A percentile compares a stretch with the other conserved stretches of the same genome.
These are phyloP conservation scores for Apophysomyces trapeziformis DNA, from an alignment of 371 early-diverging fungal genomes.

Conservation along the genomic window DNA sequence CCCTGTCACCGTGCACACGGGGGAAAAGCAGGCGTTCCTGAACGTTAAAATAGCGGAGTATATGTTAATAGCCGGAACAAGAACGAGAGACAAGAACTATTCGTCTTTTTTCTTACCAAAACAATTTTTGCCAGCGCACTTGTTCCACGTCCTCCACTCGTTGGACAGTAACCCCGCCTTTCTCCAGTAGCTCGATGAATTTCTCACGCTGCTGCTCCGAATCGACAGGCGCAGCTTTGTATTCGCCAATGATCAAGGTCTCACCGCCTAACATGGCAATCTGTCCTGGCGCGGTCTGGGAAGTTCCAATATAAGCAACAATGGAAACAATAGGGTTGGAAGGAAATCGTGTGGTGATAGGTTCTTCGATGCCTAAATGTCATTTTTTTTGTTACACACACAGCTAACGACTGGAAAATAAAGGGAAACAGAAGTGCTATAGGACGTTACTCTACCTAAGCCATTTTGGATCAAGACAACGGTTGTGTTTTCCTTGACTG, in stretches of 20 bases:
- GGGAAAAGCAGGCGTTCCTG: constrained; percentile 81
- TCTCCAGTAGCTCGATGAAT: constrained; percentile 46
- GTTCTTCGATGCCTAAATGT: constrained; percentile 63
- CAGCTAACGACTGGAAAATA: not conserved
- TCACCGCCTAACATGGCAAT: constrained; percentile 55
- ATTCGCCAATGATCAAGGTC: constrained; percentile 37
- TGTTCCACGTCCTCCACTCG: constrained; percentile 66
- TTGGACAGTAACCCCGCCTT: constrained; percentile 57
- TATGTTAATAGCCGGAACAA: too few relatives aligned
- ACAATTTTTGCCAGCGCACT: constrained; percentile 82
- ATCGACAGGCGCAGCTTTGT: constrained; percentile 31
- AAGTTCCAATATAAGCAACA: constrained; percentile 77
- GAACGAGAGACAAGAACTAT: not conserved
- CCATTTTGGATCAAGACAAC: constrained; percentile 90
- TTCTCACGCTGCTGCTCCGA: constrained; percentile 26
- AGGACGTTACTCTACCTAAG: constrained; percentile 45
- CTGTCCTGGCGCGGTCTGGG: constrained; percentile 64
- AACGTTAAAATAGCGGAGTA: too few relatives aligned
- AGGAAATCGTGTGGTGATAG: constrained; percentile 65
- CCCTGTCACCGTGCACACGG: constrained; percentile 71
- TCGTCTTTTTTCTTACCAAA: constrained; percentile 56
- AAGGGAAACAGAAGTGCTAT: not conserved
- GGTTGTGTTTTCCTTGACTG: constrained; percentile 60
- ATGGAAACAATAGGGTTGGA: constrained; percentile 70
- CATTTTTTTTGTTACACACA: not conserved